Evolutionary conservation across 176 grass and related monocot species (phyloP).

Genomic region (Zizania latifolia): DNA sequence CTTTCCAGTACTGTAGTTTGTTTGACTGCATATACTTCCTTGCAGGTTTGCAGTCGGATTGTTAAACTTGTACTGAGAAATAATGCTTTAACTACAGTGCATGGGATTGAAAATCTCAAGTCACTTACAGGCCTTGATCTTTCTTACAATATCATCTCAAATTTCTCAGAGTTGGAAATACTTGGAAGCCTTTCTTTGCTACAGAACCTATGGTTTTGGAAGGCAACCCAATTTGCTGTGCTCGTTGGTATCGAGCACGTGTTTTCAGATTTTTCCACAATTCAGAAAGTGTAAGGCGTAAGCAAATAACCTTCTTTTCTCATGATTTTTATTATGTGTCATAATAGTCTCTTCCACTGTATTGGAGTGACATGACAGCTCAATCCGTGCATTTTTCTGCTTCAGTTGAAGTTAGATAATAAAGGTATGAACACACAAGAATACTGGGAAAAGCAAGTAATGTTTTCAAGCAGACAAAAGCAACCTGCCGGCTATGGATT

Average conservation of each 20-base stretch:
- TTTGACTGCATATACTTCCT: conserved; percentile 28
- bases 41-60: conserved; percentile 76
- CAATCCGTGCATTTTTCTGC: conserved; percentile 37
- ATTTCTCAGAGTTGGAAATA: conserved; percentile 84
- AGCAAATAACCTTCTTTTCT: background rate
- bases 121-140: conserved; percentile 85
- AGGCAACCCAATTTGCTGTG: conserved; percentile 93
- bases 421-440: conserved; percentile 91
- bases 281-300: conserved; percentile 64
- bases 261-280: conserved; percentile 83
- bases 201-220: conserved; percentile 86
- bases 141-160: conserved; percentile 92
- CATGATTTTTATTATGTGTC: conserved; percentile 14
- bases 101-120: conserved; percentile 83
- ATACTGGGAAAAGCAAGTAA: conserved; percentile 92
- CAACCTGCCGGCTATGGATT: conserved; percentile 81
- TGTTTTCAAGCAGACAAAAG: conserved; percentile 75
- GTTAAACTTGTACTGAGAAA: conserved; percentile 80
- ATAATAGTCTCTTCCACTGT: conserved; percentile 30
- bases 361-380: conserved; percentile 35
- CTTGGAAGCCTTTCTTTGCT: conserved; percentile 56
- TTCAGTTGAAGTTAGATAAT: conserved; percentile 91
- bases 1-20: background rate
- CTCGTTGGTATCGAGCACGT: conserved; percentile 84
- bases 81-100: conserved; percentile 72